Conservation (phyloP, 345 rosid genomes). For the Populus ilicifolia region DNA sequence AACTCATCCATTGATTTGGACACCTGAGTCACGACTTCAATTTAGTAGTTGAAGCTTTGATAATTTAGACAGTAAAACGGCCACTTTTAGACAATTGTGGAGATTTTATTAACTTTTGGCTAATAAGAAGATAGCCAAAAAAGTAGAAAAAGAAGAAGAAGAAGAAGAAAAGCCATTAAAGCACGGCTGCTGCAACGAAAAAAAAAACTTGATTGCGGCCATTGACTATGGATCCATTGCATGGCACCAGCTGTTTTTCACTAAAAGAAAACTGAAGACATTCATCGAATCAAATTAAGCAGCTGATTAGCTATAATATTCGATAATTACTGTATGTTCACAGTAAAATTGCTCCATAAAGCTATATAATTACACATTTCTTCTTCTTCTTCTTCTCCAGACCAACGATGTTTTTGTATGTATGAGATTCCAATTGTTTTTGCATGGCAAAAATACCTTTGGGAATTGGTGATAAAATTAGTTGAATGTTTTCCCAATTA, state of each 20-base stretch:
- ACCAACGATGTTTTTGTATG: no score
- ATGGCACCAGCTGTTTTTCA: background rate
- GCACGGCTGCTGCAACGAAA: no score
- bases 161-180: no score
- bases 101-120: no score
- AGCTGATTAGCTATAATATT: background rate
- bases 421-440: no score
- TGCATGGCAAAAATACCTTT: no score
- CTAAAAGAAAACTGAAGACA: background rate
- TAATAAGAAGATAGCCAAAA: no score
- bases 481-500: no score
- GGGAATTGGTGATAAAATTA: no score
- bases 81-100: background rate
- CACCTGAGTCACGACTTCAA: background rate
- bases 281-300: background rate
- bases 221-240: background rate
- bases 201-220: no score
- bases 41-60: background rate
- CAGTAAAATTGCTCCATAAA: background rate
- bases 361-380: background rate
- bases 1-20: background rate
- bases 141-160: no score
- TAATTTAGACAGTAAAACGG: constrained; percentile 1
- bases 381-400: background rate
- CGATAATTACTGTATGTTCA: background rate